phyloP scores from a whole-genome alignment of 208 protist species.

The Naegleria gruberi region DNA sequence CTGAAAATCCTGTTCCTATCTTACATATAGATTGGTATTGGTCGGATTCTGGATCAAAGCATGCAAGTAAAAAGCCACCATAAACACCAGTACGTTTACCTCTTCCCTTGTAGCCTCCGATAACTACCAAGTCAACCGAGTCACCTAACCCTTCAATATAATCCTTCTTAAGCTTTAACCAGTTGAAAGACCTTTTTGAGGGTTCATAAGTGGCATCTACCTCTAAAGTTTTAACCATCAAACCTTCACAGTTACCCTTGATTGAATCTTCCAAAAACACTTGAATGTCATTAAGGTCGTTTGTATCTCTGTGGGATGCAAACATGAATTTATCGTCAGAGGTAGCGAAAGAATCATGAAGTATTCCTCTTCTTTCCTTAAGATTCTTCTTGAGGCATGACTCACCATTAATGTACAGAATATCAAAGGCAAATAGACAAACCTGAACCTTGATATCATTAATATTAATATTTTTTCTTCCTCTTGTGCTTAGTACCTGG shows the following conservation, averaged over 20 bases:
- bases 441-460: conserved; percentile 36
- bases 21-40: conserved; percentile 91
- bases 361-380: conserved; percentile 57
- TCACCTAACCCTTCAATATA: conserved; percentile 90
- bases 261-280: conserved; percentile 88
- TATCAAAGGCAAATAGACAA: conserved; percentile 74
- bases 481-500: conserved; percentile 68
- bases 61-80: conserved; percentile 92
- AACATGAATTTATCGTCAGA: conserved; percentile 55
- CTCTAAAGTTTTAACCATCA: conserved; percentile 96
- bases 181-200: conserved; percentile 80
- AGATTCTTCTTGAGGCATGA: conserved; percentile 73
- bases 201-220: conserved; percentile 69
- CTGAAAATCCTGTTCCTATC: conserved; percentile 93
- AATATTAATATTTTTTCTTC: conserved; percentile 34
- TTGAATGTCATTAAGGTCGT: conserved; percentile 81
- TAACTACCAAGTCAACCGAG: conserved; percentile 96
- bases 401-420: conserved; percentile 96
- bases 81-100: conserved; percentile 95
- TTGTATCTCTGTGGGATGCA: conserved; percentile 73
- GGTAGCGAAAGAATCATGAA: conserved; percentile 40
- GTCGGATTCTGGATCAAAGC: not conserved
- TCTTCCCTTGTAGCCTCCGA: conserved; percentile 92
- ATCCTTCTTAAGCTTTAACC: conserved; percentile 99
- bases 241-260: conserved; percentile 79